Conservation (phyloP, 768 basidiomycete genomes). For the Leccinellum albellum region DNA sequence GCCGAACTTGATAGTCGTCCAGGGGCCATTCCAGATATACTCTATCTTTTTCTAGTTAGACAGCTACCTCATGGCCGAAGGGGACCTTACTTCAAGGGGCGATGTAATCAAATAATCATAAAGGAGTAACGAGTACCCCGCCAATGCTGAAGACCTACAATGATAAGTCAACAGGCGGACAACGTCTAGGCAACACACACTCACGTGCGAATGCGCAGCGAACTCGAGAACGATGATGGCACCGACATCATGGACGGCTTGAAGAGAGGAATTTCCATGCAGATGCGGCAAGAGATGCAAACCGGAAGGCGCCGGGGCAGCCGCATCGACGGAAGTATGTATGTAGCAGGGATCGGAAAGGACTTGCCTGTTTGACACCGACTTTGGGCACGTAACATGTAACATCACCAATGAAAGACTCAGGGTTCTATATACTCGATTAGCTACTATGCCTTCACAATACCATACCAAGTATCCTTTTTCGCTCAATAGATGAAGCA, state of each 20-base stretch:
- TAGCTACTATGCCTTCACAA: no score
- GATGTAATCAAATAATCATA: constrained; percentile 15
- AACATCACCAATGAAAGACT: no score
- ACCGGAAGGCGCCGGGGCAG: background rate
- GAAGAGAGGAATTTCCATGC: background rate
- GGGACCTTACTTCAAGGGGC: constrained; percentile 7
- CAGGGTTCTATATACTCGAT: no score
- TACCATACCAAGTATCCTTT: no score
- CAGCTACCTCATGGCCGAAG: background rate
- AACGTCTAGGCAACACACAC: background rate
- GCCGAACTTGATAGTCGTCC: constrained; percentile 10
- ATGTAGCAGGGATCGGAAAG: no score
- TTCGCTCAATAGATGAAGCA: no score
- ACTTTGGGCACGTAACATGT: no score
- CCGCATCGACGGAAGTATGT: no score
- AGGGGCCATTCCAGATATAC: constrained; percentile 17
- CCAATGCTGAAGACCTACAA: background rate
- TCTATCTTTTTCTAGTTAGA: constrained; percentile 1
- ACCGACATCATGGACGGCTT: background rate
- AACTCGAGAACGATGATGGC: background rate
- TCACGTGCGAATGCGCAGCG: background rate
- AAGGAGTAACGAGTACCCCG: constrained; percentile 5
- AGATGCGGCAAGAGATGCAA: background rate
- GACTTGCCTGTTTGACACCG: no score
- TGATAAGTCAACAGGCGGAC: no score